Percentiles rank a stretch among this genome's conserved stretches.
Conservation (phyloP, 176 grass and related monocot genomes). For the Secale cereale region DNA sequence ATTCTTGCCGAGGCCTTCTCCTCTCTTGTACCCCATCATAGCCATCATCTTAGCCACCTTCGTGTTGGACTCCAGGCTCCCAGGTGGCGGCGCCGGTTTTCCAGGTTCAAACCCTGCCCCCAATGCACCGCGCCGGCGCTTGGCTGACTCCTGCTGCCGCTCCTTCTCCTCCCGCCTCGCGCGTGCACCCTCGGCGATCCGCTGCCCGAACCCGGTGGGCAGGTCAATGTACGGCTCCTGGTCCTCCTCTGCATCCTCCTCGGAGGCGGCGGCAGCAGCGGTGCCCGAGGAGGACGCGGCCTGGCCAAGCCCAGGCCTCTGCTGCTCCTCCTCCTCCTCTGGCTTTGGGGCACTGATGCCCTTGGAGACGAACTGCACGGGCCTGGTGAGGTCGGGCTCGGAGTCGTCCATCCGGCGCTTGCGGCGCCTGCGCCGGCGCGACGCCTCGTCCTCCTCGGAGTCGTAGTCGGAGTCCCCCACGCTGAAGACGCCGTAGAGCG, state of each 20-base stretch:
- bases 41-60: conserved; percentile 72
- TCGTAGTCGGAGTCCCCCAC: conserved; percentile 57
- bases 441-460: conserved; percentile 36
- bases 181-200: conserved; percentile 59
- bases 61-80: conserved; percentile 42
- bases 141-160: conserved; percentile 41
- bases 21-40: conserved; percentile 74
- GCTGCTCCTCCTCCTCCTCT: background rate
- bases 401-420: conserved; percentile 37
- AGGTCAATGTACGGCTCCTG: conserved; percentile 31
- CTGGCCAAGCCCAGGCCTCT: conserved; percentile 28
- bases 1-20: conserved; percentile 71
- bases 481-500: conserved; percentile 65
- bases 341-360: conserved; percentile 38
- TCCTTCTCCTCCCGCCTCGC: conserved; percentile 75
- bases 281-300: background rate
- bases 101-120: conserved; percentile 31
- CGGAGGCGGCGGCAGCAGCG: background rate
- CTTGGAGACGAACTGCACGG: conserved; percentile 64
- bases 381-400: conserved; percentile 51
- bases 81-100: background rate
- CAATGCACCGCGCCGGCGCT: conserved; percentile 20
- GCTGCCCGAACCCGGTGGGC: conserved; percentile 52
- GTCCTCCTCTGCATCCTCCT: conserved; percentile 19
- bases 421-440: conserved; percentile 40